A percentile compares a stretch with the other conserved stretches of the same genome.
Evolutionary conservation across 345 rosid genomes (phyloP).

Genomic region (Noccaea bulbosa): DNA sequence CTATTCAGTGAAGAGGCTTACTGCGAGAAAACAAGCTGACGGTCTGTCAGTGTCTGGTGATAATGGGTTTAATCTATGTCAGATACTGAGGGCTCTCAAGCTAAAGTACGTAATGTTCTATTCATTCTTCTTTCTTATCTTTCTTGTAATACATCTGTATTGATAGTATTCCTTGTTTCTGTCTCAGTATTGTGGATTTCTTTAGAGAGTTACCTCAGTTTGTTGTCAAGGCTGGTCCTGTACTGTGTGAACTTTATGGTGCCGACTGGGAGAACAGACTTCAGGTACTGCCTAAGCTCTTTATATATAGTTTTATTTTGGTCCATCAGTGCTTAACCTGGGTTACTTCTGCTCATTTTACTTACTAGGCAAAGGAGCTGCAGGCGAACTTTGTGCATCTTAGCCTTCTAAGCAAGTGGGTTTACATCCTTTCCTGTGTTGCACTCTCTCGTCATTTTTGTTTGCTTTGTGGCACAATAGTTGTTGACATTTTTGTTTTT

Average conservation of each 20-base stretch:
- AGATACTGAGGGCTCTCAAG: conserved; percentile 69
- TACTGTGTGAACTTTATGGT: conserved; percentile 65
- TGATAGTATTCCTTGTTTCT: conserved; percentile 17
- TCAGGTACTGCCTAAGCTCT: conserved; percentile 60
- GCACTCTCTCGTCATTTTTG: conserved; percentile 15
- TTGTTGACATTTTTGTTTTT: conserved; percentile 19
- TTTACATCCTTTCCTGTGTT: conserved; percentile 28
- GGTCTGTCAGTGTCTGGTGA: conserved; percentile 42
- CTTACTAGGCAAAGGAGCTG: conserved; percentile 77
- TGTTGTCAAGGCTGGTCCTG: conserved; percentile 79
- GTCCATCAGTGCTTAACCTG: conserved; percentile 2
- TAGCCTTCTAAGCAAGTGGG: conserved; percentile 81
- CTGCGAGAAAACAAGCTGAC: conserved; percentile 51
- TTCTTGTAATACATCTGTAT: conserved; percentile 4
- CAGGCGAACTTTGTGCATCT: conserved; percentile 86
- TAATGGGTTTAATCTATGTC: conserved; percentile 63
- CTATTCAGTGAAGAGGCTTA: conserved; percentile 65
- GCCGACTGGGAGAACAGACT: conserved; percentile 84
- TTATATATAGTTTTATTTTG: neutral
- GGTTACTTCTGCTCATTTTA: conserved; percentile 18
- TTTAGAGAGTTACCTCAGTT: conserved; percentile 91
- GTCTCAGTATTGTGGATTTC: conserved; percentile 75
- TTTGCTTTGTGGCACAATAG: conserved; percentile 12
- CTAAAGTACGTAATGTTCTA: conserved; percentile 59
- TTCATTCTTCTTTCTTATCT: neutral